Evolutionary conservation across 75 land plant genomes (phyloP).

Genomic region (Selaginella moellendorffii): DNA sequence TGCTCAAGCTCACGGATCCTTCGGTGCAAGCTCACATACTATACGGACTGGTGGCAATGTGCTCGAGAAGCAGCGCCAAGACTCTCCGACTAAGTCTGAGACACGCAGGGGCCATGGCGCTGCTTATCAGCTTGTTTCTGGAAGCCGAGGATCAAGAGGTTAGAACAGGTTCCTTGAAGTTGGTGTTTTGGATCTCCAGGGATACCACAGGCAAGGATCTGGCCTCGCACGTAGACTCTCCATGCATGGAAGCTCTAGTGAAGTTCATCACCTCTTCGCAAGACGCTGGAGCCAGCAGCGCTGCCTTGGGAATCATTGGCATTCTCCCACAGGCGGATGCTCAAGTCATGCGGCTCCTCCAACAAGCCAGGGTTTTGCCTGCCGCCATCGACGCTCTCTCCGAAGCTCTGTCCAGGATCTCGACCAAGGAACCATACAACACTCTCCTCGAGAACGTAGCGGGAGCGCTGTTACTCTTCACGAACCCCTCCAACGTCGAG

Average conservation of each 20-base stretch:
- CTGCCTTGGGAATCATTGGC: slow-evolving; percentile 41
- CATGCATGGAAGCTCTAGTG: slow-evolving; percentile 16
- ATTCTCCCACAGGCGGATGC: slow-evolving; percentile 41
- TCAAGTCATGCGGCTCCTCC: slow-evolving; percentile 29
- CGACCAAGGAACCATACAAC: slow-evolving; percentile 10
- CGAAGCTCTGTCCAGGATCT: background rate
- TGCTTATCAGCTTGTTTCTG: slow-evolving; percentile 33
- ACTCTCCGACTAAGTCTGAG: slow-evolving; percentile 34
- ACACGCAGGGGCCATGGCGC: slow-evolving; percentile 39
- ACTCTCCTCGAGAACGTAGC: slow-evolving; percentile 37
- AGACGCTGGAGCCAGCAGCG: slow-evolving; percentile 25
- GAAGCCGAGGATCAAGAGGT: slow-evolving; percentile 23
- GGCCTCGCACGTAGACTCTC: slow-evolving; percentile 25
- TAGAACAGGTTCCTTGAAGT: slow-evolving; percentile 26
- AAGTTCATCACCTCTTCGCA: slow-evolving; percentile 22
- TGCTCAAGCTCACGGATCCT: slow-evolving; percentile 42
- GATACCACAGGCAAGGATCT: slow-evolving; percentile 23
- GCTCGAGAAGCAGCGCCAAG: slow-evolving; percentile 18
- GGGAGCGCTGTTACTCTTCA: slow-evolving; percentile 39
- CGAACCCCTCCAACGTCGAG: slow-evolving; percentile 20
- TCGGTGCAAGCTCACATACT: slow-evolving; percentile 35
- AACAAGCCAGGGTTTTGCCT: slow-evolving; percentile 23
- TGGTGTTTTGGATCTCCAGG: slow-evolving; percentile 29
- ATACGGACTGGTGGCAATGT: slow-evolving; percentile 34
- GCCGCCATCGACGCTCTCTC: slow-evolving; percentile 9